Base-by-base conservation (phyloP, 352 stramenopile genomes). In the Phytophthora megakarya region DNA sequence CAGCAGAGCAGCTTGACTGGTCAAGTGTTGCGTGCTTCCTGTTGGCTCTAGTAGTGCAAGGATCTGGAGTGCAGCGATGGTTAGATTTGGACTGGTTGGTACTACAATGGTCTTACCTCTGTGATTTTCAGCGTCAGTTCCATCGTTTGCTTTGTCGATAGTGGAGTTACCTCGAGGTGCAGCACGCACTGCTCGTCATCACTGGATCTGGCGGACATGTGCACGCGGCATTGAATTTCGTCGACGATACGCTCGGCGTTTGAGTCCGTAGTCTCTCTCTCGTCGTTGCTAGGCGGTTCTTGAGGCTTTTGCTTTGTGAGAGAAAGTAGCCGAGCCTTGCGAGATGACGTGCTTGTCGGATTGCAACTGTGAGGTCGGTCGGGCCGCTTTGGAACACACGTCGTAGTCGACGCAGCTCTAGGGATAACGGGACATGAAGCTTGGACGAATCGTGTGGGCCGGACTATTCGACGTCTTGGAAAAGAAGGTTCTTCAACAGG, bases 281-380 rank as follows among this genome's bases (percentile, higher is more conserved):
- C 51, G 63, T 9, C 52, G 21, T 50, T 51, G 33, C 37, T 70
- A 6, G 21, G 43, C 2, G 26, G 13, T 38, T 61, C 21, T 28
- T 55, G 50, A 9, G 19, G 5, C 10, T 56, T 70, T 8, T 10
- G 8, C 25, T 16, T 39, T 22, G 50, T 43, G 9, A 61, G 57
- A 5, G 61, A 72, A 13, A 70, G 50, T 4, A 71, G 21, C 1
- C 73, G 58, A 21, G 61, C 37, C 18, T 23, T 66, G 0, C 63
- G 55, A 35, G 63, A 78, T 3, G 64, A 68, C 18, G 43, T 12
- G 22, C 48, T 65, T 56, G 44, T 28, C 13, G 59, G 18, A 23
- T 62, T 67, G 28, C 71, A 79, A 35, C 67, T 80, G 33, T 66
- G 68, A 1, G 67, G 63, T 63, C 70, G 61, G 58, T 52, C 50